Conservation (phyloP, 129 eudicot genomes). For the Flaveria linearis region DNA sequence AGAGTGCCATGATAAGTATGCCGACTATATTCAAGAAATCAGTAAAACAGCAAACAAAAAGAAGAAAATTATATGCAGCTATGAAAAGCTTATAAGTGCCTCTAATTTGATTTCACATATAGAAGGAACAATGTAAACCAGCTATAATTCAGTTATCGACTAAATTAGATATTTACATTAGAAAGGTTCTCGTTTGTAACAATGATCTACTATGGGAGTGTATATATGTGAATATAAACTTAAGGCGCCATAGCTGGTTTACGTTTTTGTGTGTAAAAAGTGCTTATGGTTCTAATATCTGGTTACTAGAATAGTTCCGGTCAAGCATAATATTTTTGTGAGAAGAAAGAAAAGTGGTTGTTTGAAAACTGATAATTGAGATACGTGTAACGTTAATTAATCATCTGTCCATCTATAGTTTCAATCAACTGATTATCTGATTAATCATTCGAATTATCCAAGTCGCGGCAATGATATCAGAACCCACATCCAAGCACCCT, state of each 20-base stretch:
- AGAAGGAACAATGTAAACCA: not conserved
- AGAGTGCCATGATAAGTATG: not conserved
- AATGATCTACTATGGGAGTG: not conserved
- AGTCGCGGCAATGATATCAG: not conserved
- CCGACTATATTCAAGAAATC: not conserved
- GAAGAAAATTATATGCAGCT: not conserved
- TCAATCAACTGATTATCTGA: not conserved
- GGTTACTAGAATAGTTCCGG: not conserved
- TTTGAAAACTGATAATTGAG: not conserved
- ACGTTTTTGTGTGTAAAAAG: not conserved
- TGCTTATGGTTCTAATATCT: not conserved
- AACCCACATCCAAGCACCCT: not conserved
- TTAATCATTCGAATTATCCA: not conserved
- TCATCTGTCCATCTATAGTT: not conserved
- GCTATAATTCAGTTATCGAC: not conserved
- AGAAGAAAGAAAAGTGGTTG: not conserved
- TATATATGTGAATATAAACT: not conserved
- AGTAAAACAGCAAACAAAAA: not conserved
- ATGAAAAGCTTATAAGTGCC: slow-evolving; percentile 15
- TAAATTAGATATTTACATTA: not conserved
- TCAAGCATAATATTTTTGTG: not conserved
- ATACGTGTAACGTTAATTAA: not conserved
- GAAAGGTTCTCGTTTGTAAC: not conserved
- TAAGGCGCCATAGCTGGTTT: not conserved
- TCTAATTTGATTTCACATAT: slow-evolving; percentile 1